phyloP scores from a whole-genome alignment of 2,329 filamentous ascomycete species.

The Ophiostoma sp. region DNA sequence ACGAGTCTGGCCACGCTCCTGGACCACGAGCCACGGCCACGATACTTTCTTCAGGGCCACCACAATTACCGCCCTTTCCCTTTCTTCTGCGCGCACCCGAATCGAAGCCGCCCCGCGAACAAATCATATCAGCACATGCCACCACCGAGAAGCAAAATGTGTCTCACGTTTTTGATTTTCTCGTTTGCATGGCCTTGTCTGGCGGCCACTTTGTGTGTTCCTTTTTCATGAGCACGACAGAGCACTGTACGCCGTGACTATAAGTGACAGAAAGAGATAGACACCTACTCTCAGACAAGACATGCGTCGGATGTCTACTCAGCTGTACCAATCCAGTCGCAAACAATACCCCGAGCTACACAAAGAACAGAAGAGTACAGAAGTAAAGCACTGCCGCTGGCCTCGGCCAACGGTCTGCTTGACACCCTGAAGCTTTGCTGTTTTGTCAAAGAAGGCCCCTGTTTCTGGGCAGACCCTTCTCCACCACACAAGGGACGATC shows the following conservation, averaged over 20 bases:
- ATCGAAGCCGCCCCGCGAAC: not conserved
- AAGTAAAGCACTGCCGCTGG: not conserved
- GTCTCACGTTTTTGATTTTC: not conserved
- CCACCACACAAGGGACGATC: conserved; percentile 1
- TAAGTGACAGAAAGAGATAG: not conserved
- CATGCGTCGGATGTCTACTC: not conserved
- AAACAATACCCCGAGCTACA: not conserved
- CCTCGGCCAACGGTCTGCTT: not conserved
- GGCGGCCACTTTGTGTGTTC: not conserved
- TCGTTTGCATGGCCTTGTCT: not conserved
- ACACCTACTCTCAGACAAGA: not conserved
- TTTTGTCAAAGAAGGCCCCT: not conserved
- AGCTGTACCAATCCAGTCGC: not conserved
- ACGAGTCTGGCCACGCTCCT: conserved; percentile 5
- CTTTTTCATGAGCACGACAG: not conserved
- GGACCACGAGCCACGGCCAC: not conserved
- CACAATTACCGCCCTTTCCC: not conserved
- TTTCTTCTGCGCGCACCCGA: not conserved
- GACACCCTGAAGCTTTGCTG: not conserved
- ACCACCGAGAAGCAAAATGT: not conserved
- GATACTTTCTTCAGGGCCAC: not conserved
- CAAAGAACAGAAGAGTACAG: not conserved
- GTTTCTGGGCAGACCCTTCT: not conserved
- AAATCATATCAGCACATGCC: conserved; percentile 16
- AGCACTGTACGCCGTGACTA: not conserved